Base-by-base conservation (phyloP, 176 grass and related monocot species). In the Hordeum marinum region DNA sequence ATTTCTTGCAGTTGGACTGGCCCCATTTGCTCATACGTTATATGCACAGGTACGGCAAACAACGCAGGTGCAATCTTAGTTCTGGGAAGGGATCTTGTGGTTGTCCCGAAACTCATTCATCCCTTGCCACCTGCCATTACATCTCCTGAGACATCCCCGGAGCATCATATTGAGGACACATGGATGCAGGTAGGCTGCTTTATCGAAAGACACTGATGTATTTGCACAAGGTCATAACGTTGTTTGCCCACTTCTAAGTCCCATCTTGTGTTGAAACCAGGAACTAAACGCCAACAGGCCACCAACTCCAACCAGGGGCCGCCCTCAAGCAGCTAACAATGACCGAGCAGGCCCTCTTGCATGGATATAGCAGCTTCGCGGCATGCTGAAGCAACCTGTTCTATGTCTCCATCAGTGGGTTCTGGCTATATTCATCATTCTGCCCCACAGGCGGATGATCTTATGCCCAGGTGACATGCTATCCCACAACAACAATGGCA, bases 21-120 rank as follows among this genome's bases (percentile, higher is more conserved):
- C 34, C 10, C 15, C 42, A 58, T 21, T 79, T 80, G 54, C 57
- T 84, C 68, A 81, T 20, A 50, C 43, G 12, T 6, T 84, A 35
- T 74, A 46, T 36, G 25, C 37, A 32, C 77, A 99, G 96, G 96
- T 52, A 99, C 94, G 4, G 96, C 94, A 80, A 99, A 99, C 76
- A 99, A 99, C 6, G 96, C 96, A 80, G 96, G 96, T 31, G 96
- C 96, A 31, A 99, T 99, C 82, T 85, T 99, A 75, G 96, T 99
- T 90, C 86, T 99, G 10, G 96, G 96, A 75, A 96, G 94, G 80
- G 96, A 99, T 81, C 93, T 99, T 62, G 94, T 99, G 42, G 96
- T 99, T 13, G 96, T 99, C 71, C 94, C 96, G 20, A 99, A 99
- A 83, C 97, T 99, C 76, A 99, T 99, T 88, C 97, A 99, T 89